Base-by-base conservation (phyloP, 2,329 filamentous ascomycete species). In the Xylariaceae sp. region DNA sequence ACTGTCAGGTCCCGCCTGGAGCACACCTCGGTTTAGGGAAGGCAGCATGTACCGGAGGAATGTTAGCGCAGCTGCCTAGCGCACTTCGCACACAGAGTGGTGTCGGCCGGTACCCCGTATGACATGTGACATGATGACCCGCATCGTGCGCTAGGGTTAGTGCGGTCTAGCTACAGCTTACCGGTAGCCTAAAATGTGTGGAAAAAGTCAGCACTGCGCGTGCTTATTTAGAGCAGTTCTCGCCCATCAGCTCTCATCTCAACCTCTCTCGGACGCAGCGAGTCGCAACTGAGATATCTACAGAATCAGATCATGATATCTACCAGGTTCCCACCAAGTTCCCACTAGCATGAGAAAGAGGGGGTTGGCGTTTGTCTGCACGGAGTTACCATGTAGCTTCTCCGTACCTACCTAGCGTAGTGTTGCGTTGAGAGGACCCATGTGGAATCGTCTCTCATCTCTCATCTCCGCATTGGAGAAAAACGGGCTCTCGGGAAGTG, bases 401-500 rank as follows among this genome's bases (percentile, higher is more conserved):
- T 30, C 23, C 23, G 23, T 30, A 30, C 23, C 23, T 30, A 30
- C 23, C 23, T 30, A 30, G 23, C 23, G 23, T 30, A 13, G 37
- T 41, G 37, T 41, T 41, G 37, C 37, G 37, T 10, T 8, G 11
- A 13, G 37, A 10, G 9, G 9, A 41, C 37, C 37, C 37, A 41
- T 41, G 37, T 51, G 55, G 50, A 56, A 18, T 37, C 55, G 55
- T 49, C 54, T 52, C 51, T 41, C 58, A 61, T 48, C 49, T 56
- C 37, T 49, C 68, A 66, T 70, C 73, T 75, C 73, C 73, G 74
- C 74, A 75, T 74, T 73, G 72, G 70, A 74, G 73, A 73, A 73
- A 59, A 61, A 57, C 57, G 52, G 57, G 57, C 57, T 51, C 48
- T 35, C 41, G 57, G 52, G 64, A 64, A 66, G 61, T 67, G 67